phyloP scores from a whole-genome alignment of 176 grass and related monocot genomes.

The Alopecurus myosuroides region DNA sequence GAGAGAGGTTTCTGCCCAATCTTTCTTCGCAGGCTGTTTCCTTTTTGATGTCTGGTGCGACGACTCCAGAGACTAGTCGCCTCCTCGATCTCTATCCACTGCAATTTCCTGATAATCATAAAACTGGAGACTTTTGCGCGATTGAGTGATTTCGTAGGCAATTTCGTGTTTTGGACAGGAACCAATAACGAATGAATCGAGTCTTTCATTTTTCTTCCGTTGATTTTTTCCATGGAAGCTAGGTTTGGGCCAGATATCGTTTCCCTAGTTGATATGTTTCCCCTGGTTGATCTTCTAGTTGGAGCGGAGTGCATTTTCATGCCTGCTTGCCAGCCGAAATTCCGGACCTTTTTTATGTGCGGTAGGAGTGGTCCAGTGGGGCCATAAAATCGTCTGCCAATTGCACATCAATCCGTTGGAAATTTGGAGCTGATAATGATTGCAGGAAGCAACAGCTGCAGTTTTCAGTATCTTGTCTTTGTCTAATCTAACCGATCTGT shows the following conservation, averaged over 20 bases:
- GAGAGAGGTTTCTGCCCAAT: too few relatives aligned
- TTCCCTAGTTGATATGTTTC: too few relatives aligned
- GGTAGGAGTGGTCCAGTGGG: not conserved
- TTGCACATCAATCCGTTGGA: not conserved
- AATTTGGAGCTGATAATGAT: not conserved
- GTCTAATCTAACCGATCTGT: not conserved
- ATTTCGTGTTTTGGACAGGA: not conserved
- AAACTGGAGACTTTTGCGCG: not conserved
- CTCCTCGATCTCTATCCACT: not conserved
- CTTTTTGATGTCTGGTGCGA: not conserved
- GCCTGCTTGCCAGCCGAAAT: not conserved
- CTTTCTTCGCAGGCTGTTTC: not conserved
- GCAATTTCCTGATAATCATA: not conserved
- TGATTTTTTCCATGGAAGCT: too few relatives aligned
- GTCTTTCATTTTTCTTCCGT: too few relatives aligned
- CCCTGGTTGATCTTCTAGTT: too few relatives aligned
- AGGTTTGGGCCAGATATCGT: too few relatives aligned
- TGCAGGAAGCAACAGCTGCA: not conserved
- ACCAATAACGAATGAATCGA: too few relatives aligned
- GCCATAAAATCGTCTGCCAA: not conserved
- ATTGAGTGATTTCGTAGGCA: not conserved
- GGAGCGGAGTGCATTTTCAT: not conserved
- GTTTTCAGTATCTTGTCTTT: not conserved
- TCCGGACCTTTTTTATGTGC: not conserved
- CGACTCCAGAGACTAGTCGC: not conserved